These are phyloP conservation scores for Dillenia suffruticosa DNA, from an alignment of 164 flowering plant genomes.

Conservation along the genomic window DNA sequence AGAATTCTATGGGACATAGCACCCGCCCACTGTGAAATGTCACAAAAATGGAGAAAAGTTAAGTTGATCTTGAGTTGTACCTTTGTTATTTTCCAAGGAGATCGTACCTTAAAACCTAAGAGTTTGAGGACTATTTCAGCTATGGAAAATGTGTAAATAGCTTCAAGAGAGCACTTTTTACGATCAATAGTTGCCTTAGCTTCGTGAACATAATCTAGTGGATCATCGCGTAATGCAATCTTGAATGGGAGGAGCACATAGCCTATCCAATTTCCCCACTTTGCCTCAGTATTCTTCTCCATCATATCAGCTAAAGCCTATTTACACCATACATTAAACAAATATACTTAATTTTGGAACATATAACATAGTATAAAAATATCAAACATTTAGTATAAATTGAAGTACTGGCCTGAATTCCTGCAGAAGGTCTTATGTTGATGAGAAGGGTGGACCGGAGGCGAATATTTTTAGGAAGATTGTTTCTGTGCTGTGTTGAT, in stretches of 20 bases:
- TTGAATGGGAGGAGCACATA: constrained; percentile 53
- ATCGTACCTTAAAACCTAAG: constrained; percentile 53
- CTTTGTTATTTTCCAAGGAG: too few species aligned
- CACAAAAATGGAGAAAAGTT: background rate
- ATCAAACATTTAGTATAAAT: background rate
- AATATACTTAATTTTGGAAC: too few species aligned
- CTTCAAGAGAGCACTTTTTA: constrained; percentile 62
- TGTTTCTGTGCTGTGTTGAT: constrained; percentile 19
- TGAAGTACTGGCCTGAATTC: constrained; percentile 38
- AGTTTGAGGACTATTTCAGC: constrained; percentile 24
- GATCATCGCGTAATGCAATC: constrained; percentile 38
- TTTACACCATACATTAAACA: background rate
- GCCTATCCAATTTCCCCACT: constrained; percentile 68
- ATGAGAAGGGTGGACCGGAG: constrained; percentile 48
- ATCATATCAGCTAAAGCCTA: constrained; percentile 66
- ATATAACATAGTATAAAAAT: too few species aligned
- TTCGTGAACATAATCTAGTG: constrained; percentile 53
- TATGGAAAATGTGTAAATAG: constrained; percentile 29
- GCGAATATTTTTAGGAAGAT: constrained; percentile 36
- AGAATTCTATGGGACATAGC: constrained; percentile 22
- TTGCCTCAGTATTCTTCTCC: constrained; percentile 36
- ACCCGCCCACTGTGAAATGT: constrained; percentile 28
- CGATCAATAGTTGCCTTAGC: constrained; percentile 57
- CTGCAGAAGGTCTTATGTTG: constrained; percentile 43
- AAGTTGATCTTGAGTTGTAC: too few species aligned